Evolutionary conservation across 2,329 filamentous ascomycete species (phyloP), one percentile per base, ranked within the genome.

Genomic region (Clarireedia paspali): DNA sequence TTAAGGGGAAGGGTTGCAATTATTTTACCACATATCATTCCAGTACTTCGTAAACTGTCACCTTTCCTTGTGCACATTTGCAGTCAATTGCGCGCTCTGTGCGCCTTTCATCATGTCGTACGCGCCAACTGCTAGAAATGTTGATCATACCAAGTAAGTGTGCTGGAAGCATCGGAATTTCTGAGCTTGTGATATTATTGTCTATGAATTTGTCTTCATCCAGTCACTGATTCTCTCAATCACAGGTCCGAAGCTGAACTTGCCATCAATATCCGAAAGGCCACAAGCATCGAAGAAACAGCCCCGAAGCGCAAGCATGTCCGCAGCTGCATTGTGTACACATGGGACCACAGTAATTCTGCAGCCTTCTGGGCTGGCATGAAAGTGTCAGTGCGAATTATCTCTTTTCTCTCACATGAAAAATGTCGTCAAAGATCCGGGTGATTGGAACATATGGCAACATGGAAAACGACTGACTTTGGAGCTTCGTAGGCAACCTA

Each of bases 311-410:
- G 83, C 67, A 99, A 99, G 75, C 94, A 99, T 88, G 94, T 99
- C 57, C 89, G 94, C 69, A 91, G 88, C 72, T 95, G 90, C 70
- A 99, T 99, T 67, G 92, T 99, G 47, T 97, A 97, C 73, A 97
- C 92, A 57, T 99, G 94, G 94, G 94, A 99, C 74, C 91, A 99
- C 77, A 95, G 95, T 76, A 95, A 88, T 62, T 95, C 91, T 44
- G 80, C 84, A 70, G 89, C 91, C 69, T 99, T 99, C 73, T 99
- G 94, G 94, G 84, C 89, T 56, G 92, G 91, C 70, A 95, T 99
- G 81, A 99, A 99, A 83, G 91, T 97, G 87, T 95, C 81, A 64
- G 87, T 80, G 52, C 46, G 54, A 50, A 44, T 42, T 17, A 50
- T 45, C 39, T 36, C 36, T 55, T 27, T 6, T 38, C 39, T 15